Conservation (phyloP, 23 red algal species). For the Gracilaria gracilis region DNA sequence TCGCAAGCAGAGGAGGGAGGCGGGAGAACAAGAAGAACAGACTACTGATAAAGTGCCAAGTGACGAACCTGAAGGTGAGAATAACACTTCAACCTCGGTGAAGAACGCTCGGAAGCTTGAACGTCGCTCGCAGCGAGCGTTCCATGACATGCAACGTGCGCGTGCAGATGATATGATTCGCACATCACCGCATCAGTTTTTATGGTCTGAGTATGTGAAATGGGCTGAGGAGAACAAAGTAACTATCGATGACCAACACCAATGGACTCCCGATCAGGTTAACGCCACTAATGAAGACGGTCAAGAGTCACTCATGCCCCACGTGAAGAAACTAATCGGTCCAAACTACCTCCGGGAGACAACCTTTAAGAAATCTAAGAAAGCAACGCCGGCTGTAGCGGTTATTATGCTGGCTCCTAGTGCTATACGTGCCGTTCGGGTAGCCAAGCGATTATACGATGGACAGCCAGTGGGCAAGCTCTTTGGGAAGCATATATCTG, state of each 20-base stretch:
- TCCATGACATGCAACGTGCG: slow-evolving; percentile 4
- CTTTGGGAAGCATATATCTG: slow-evolving; percentile 58
- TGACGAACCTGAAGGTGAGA: neutral
- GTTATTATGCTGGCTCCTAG: slow-evolving; percentile 32
- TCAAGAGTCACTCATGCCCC: slow-evolving; percentile 2
- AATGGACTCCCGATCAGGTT: slow-evolving; percentile 35
- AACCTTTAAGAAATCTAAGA: slow-evolving; percentile 13
- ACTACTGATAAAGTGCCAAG: neutral
- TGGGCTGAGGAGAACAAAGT: slow-evolving; percentile 38
- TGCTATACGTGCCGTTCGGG: slow-evolving; percentile 24
- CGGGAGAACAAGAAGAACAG: too few species aligned
- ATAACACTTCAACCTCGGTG: neutral
- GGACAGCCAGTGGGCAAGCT: slow-evolving; percentile 62
- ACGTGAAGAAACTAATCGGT: slow-evolving; percentile 40
- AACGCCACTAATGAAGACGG: neutral
- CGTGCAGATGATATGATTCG: slow-evolving; percentile 38
- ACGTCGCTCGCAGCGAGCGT: neutral
- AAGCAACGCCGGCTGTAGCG: slow-evolving; percentile 34
- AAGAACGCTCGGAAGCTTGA: slow-evolving; percentile 1
- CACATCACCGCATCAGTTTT: slow-evolving; percentile 16
- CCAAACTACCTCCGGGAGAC: slow-evolving; percentile 11
- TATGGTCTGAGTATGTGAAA: slow-evolving; percentile 50
- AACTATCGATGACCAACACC: slow-evolving; percentile 13
- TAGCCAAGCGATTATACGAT: slow-evolving; percentile 48
- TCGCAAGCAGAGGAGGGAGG: neutral